Evolutionary conservation across 305 asterid species (phyloP).

Genomic region (Fraxinus nigra): DNA sequence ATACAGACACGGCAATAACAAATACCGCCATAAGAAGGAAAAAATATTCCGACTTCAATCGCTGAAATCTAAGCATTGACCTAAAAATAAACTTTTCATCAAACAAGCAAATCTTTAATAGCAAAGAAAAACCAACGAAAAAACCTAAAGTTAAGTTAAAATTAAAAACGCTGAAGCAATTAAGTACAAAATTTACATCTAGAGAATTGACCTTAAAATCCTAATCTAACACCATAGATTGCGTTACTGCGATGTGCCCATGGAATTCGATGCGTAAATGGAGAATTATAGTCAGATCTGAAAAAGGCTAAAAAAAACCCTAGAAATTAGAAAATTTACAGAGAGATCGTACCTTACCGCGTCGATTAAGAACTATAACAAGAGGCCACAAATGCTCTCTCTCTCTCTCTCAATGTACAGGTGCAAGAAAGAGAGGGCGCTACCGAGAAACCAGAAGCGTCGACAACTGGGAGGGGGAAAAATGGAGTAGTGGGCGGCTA

Average conservation of each 20-base stretch:
- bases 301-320: conserved; percentile 18
- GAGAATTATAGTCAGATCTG: conserved; percentile 40
- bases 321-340: conserved; percentile 13
- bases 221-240: conserved; percentile 42
- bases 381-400: conserved; percentile 14
- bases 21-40: background rate
- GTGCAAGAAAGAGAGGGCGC: conserved; percentile 37
- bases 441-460: conserved; percentile 57
- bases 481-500: background rate
- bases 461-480: background rate
- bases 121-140: background rate
- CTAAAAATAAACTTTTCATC: background rate
- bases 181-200: background rate
- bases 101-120: background rate
- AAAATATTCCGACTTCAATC: background rate
- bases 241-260: background rate
- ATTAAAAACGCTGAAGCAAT: background rate
- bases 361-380: conserved; percentile 15
- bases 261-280: conserved; percentile 8
- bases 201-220: background rate
- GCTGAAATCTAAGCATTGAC: background rate
- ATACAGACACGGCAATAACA: background rate
- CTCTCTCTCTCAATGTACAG: background rate
- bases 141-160: background rate
- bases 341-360: conserved; percentile 37